These are phyloP conservation scores for Vicia villosa DNA, from an alignment of 306 rosid genomes.

Conservation along the genomic window DNA sequence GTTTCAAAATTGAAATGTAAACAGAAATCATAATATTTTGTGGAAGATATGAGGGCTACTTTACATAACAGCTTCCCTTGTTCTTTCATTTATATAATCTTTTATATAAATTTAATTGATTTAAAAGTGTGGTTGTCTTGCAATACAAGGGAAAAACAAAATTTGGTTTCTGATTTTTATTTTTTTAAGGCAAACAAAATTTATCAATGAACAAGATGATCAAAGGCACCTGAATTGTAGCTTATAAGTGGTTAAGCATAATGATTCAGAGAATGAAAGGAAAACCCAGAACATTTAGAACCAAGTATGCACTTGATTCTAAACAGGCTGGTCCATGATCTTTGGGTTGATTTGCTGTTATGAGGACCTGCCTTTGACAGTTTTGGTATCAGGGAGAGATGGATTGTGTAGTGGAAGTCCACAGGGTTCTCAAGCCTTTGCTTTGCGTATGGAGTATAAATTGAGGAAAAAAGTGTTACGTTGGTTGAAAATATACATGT, in stretches of 20 bases:
- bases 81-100: constrained; percentile 22
- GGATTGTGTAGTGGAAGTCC: too few relatives aligned
- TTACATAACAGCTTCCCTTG: constrained; percentile 3
- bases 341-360: too few relatives aligned
- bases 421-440: too few relatives aligned
- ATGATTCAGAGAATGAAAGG: not conserved
- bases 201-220: not conserved
- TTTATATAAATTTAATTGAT: not conserved
- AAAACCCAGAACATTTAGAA: not conserved
- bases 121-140: not conserved
- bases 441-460: too few relatives aligned
- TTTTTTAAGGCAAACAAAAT: not conserved
- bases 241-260: not conserved
- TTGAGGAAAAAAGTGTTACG: too few relatives aligned
- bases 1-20: constrained; percentile 31
- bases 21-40: constrained; percentile 35
- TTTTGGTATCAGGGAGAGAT: too few relatives aligned
- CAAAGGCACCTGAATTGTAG: not conserved
- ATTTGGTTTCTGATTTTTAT: constrained; percentile 1
- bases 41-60: constrained; percentile 5
- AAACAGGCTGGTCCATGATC: too few relatives aligned
- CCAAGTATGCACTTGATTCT: too few relatives aligned
- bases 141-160: not conserved
- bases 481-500: too few relatives aligned
- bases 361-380: too few relatives aligned